Evolutionary conservation across 352 stramenopile species (phyloP), one percentile per base, ranked within the genome.

Genomic region (Phytophthora meadii): DNA sequence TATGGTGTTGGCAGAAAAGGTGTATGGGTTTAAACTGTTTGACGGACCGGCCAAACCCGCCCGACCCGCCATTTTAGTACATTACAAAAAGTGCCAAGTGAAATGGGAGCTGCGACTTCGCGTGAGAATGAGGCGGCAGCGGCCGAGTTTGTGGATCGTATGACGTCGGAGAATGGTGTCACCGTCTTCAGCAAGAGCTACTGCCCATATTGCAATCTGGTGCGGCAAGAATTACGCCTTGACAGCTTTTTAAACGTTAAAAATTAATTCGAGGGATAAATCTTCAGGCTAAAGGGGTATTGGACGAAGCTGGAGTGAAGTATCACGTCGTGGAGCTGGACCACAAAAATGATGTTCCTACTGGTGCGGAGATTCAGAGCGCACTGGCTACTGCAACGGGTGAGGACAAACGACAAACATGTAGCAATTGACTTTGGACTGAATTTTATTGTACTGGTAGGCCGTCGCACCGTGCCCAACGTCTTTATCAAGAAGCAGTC

Each of bases 401-500:
- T 89, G 58, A 36, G 50, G 8, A 45, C 15, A 54, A 34, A 34
- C 12, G 30, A 10, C 30, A 62, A 24, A 45, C 22, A 48, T 14
- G 12, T 25, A 28, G 24, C 2, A 47, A 6, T 37, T 25, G 7
- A 28, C 41, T 22, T 22, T 22, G 22, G 22, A 2, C 22, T 22
- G 22, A 22, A 22, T 22, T 22, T 22, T 22, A 22, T 22, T 22
- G 22, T 22, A 22, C 22, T 1, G 22, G 22, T 22, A 76, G 94
- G 93, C 53, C 92, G 98, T 50, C 78, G 84, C 47, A 98, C 93
- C 5, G 96, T 99, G 41, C 97, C 97, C 2, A 98, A 99, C 69
- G 94, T 99, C 22, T 99, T 99, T 76, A 85, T 99, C 44, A 93
- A 93, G 55, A 94, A 94, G 59, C 76, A 95, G 42, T 94, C 93